Base-by-base conservation (phyloP, 768 basidiomycete species). In the Serendipita sp. region DNA sequence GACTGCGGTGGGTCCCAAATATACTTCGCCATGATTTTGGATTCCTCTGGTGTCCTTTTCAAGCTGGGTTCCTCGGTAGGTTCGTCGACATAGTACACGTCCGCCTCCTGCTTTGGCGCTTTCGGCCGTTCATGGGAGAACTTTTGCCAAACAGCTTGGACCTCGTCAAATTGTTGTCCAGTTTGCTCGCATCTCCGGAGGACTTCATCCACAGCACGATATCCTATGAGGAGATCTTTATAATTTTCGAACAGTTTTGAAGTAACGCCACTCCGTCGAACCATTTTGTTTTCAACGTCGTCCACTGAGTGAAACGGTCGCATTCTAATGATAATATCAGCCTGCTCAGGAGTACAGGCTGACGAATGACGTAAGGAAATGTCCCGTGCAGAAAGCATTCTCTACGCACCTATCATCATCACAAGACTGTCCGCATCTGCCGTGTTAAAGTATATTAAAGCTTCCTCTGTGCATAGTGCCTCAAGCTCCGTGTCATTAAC, bases 231-330 rank as follows among this genome's bases (percentile, higher is more conserved):
- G 69, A 96, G 88, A 45, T 83, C 79, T 64, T 83, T 83, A 72
- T 89, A 93, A 68, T 94, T 92, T 70, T 95, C 92, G 72, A 98
- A 91, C 73, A 98, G 79, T 65, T 88, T 84, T 66, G 89, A 80
- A 67, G 92, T 93, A 70, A 99, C 85, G 24, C 95, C 94, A 3
- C 77, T 80, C n/a, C 85, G 87, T 73, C 89, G 86, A 37, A 83
- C 81, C 7, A 98, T 80, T 73, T 88, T 94, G 48, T 71, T 71
- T 53, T 83, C 84, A 54, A 95, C 76, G 65, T 93, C 89, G 34
- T 86, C 84, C 41, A 86, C 79, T 11, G 83, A 83, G n/a, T 73
- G 71, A 73, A 90, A 99, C 0, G 92, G 92, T 54, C 95, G 84
- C 11, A 91, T 76, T 16, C 79, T 79, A 64, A 90, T 81, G 68